These are phyloP conservation scores for Pythium brachiatum DNA, from an alignment of 352 stramenopile genomes.

Conservation along the genomic window DNA sequence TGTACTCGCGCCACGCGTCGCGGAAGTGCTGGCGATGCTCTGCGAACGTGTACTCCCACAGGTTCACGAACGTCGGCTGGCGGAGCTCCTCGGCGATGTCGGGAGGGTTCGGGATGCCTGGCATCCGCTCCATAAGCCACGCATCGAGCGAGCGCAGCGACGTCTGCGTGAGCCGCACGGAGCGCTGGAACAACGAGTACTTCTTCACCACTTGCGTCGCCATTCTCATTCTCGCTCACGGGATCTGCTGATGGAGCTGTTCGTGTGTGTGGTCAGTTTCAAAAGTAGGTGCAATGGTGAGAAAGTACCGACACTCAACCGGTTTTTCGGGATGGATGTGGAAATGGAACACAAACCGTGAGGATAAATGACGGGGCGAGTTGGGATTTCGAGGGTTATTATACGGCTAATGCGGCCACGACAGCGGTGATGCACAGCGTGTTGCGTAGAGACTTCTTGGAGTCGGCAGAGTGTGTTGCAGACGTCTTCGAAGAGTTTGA, in stretches of 20 bases:
- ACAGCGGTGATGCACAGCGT: constrained; percentile 46
- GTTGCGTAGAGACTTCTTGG: constrained; percentile 30
- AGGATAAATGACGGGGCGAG: background rate
- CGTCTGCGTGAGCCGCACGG: constrained; percentile 69
- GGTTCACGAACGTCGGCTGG: constrained; percentile 56
- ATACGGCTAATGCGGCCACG: constrained; percentile 20
- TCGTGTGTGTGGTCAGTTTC: background rate
- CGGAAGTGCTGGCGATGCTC: constrained; percentile 62
- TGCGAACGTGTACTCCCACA: constrained; percentile 74
- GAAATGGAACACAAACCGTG: background rate
- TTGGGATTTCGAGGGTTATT: background rate
- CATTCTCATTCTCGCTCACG: constrained; percentile 5
- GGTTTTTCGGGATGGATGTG: background rate
- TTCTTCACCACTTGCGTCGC: constrained; percentile 34
- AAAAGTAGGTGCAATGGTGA: background rate
- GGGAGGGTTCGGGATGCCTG: constrained; percentile 67
- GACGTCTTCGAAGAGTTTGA: background rate
- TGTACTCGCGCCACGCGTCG: constrained; percentile 77
- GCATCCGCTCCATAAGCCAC: constrained; percentile 56
- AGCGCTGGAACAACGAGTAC: constrained; percentile 80
- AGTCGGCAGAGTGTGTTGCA: background rate
- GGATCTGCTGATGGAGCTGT: background rate
- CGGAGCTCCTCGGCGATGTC: constrained; percentile 46
- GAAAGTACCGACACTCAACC: background rate
- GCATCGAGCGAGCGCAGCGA: constrained; percentile 45